Evolutionary conservation across 768 basidiomycete species (phyloP).

Genomic region (Lentinula sp.): DNA sequence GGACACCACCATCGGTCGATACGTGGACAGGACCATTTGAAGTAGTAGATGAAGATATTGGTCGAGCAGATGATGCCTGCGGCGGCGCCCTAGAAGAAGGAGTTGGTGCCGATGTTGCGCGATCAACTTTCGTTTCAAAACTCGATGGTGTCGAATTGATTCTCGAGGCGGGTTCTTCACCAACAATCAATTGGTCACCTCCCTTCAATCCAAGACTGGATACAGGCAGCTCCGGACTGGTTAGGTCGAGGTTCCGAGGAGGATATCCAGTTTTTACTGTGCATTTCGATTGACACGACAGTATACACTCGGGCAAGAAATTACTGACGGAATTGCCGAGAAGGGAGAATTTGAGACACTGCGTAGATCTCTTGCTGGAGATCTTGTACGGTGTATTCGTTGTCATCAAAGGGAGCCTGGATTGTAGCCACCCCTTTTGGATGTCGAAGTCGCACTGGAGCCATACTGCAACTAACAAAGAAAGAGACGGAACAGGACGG

Average conservation of each 20-base stretch:
- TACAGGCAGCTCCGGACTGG: slow-evolving; percentile 65
- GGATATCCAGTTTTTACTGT: slow-evolving; percentile 85
- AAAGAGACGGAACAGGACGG: background rate
- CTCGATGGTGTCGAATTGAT: slow-evolving; percentile 8
- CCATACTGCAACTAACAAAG: slow-evolving; percentile 35
- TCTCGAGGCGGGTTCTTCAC: slow-evolving; percentile 20
- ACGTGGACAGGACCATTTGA: slow-evolving; percentile 50
- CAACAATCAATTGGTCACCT: slow-evolving; percentile 88
- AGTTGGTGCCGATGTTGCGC: slow-evolving; percentile 5
- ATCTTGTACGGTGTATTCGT: slow-evolving; percentile 60
- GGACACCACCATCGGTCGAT: slow-evolving; percentile 52
- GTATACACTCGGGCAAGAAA: background rate
- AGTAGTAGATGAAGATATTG: slow-evolving; percentile 14
- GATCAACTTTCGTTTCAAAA: slow-evolving; percentile 4
- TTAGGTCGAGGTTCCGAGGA: slow-evolving; percentile 60
- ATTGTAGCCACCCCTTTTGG: slow-evolving; percentile 80
- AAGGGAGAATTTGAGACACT: slow-evolving; percentile 64
- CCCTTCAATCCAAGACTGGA: slow-evolving; percentile 68
- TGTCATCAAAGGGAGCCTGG: slow-evolving; percentile 51
- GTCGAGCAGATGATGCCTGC: slow-evolving; percentile 14
- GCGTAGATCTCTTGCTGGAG: slow-evolving; percentile 69
- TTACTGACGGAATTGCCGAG: slow-evolving; percentile 70
- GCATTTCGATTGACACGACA: background rate
- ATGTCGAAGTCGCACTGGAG: slow-evolving; percentile 73
- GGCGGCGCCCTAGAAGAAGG: slow-evolving; percentile 17